These are phyloP conservation scores for Claviceps sorghi DNA, from an alignment of 2,329 filamentous ascomycete genomes.

Conservation along the genomic window DNA sequence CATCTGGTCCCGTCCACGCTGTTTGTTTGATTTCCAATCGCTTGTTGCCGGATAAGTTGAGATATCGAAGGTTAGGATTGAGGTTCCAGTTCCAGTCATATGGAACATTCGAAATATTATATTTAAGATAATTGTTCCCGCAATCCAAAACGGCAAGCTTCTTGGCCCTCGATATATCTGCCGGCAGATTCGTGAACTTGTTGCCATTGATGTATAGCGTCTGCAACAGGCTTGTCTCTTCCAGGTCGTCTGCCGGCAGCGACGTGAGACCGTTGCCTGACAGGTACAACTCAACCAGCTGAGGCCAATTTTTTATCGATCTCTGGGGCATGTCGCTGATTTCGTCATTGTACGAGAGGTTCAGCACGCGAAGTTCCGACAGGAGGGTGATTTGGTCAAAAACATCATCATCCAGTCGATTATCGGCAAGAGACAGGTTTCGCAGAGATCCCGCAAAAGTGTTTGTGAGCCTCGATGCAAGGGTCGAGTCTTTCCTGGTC, in stretches of 20 bases:
- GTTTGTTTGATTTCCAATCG: conserved; percentile 75
- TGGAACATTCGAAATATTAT: conserved; percentile 97
- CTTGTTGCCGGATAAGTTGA: conserved; percentile 95
- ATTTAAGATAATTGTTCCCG: conserved; percentile 88
- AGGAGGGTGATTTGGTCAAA: conserved; percentile 82
- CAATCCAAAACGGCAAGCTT: conserved; percentile 87
- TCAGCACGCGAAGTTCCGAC: conserved; percentile 72
- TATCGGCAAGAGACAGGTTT: conserved; percentile 81
- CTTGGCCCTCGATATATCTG: conserved; percentile 86
- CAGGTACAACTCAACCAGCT: conserved; percentile 81
- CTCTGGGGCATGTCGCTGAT: conserved; percentile 83
- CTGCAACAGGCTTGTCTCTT: conserved; percentile 75
- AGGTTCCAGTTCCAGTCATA: conserved; percentile 99
- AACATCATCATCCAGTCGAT: conserved; percentile 83
- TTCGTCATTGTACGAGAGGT: conserved; percentile 80
- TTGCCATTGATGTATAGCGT: conserved; percentile 93
- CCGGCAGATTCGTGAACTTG: conserved; percentile 91
- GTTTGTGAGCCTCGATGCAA: conserved; percentile 63
- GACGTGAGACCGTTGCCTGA: conserved; percentile 91
- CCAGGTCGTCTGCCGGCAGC: conserved; percentile 82
- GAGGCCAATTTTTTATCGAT: conserved; percentile 77
- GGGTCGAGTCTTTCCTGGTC: conserved; percentile 72
- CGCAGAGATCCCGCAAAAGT: conserved; percentile 81
- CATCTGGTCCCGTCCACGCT: conserved; percentile 28
- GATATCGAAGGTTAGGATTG: conserved; percentile 85